Evolutionary conservation across 176 grass and related monocot species (phyloP).

Genomic region (Ananas comosus): DNA sequence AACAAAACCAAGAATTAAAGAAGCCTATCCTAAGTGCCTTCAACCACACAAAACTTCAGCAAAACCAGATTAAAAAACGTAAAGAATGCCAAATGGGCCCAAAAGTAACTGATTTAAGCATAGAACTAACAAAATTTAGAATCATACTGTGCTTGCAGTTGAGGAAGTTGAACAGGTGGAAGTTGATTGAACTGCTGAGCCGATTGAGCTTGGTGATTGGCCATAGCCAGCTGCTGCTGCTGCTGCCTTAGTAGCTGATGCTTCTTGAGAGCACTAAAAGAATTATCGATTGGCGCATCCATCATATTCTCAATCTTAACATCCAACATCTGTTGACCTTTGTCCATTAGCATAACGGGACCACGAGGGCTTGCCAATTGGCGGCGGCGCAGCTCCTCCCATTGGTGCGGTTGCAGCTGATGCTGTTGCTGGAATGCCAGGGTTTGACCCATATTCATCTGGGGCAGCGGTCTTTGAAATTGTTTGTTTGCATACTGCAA

Average conservation of each 20-base stretch:
- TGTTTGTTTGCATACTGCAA: slow-evolving; percentile 20
- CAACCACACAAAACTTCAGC: too few species aligned
- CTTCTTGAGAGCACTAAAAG: slow-evolving; percentile 34
- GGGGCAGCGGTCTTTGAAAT: slow-evolving; percentile 60
- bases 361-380: slow-evolving; percentile 64
- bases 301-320: slow-evolving; percentile 81
- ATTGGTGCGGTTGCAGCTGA: slow-evolving; percentile 43
- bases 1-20: background rate
- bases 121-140: background rate
- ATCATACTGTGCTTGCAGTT: slow-evolving; percentile 30
- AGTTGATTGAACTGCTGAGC: slow-evolving; percentile 68
- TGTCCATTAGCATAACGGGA: slow-evolving; percentile 53
- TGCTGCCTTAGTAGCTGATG: slow-evolving; percentile 55
- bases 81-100: too few species aligned
- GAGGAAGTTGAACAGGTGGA: slow-evolving; percentile 44
- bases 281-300: slow-evolving; percentile 49
- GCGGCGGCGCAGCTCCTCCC: slow-evolving; percentile 46
- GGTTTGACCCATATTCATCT: slow-evolving; percentile 49
- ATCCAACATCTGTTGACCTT: slow-evolving; percentile 54
- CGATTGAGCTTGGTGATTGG: slow-evolving; percentile 34
- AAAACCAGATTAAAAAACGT: too few species aligned
- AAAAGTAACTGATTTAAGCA: too few species aligned
- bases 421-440: slow-evolving; percentile 58
- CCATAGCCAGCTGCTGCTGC: slow-evolving; percentile 33
- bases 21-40: too few species aligned